Percentiles rank a stretch among this genome's conserved stretches.
These are phyloP conservation scores for Emergomyces pasteurianus DNA, from an alignment of 2,329 filamentous ascomycete genomes.

Conservation along the genomic window DNA sequence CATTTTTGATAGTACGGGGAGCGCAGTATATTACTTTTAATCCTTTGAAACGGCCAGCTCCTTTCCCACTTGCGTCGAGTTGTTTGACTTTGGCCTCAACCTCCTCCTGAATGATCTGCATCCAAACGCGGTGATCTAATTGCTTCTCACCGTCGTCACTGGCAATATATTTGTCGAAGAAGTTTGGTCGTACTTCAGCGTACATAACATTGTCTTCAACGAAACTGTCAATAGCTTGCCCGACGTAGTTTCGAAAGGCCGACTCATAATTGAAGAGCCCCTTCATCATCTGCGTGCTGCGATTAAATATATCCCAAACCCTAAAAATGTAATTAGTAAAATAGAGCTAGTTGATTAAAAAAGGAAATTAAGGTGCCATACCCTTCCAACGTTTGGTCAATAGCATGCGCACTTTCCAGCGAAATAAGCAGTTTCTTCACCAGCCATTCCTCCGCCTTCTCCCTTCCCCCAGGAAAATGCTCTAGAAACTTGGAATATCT, in stretches of 20 bases:
- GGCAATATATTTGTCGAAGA: slow-evolving; percentile 2
- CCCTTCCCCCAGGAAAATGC: neutral
- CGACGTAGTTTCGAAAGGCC: slow-evolving; percentile 1
- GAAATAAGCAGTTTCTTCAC: neutral
- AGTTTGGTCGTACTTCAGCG: slow-evolving; percentile 3
- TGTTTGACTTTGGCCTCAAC: neutral
- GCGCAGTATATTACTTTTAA: slow-evolving; percentile 4
- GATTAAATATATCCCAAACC: slow-evolving; percentile 4
- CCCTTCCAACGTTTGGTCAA: slow-evolving; percentile 1
- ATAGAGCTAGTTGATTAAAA: no score
- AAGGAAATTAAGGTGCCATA: neutral
- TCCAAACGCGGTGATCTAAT: slow-evolving; percentile 1
- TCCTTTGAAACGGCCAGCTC: neutral
- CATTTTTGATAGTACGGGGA: neutral
- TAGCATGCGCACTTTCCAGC: neutral
- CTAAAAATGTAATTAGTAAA: neutral
- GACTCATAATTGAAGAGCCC: slow-evolving; percentile 4
- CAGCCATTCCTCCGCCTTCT: slow-evolving; percentile 1
- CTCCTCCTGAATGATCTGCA: neutral
- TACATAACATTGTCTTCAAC: slow-evolving; percentile 2
- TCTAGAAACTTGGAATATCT: slow-evolving; percentile 1
- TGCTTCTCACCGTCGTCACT: neutral
- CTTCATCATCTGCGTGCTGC: slow-evolving; percentile 5
- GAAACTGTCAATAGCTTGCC: slow-evolving; percentile 1
- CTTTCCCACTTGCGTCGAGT: neutral